These are phyloP conservation scores for Zymoseptoria tritici DNA, from an alignment of 2,329 filamentous ascomycete genomes.

Conservation along the genomic window DNA sequence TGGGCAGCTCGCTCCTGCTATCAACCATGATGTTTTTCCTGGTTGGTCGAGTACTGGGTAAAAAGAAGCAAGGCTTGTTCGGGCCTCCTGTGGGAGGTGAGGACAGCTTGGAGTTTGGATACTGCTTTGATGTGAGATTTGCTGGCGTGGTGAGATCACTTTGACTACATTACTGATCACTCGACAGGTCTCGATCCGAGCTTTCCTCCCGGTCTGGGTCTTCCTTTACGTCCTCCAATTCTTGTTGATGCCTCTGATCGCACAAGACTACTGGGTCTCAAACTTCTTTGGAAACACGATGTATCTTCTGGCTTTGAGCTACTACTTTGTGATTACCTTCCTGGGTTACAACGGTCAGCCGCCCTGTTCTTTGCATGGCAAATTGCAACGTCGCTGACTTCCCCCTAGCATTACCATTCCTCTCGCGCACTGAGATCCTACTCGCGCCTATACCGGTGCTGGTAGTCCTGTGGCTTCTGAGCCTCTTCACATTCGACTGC, in stretches of 20 bases:
- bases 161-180: constrained; percentile 1
- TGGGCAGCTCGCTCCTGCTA: constrained; percentile 51
- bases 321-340: constrained; percentile 63
- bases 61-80: constrained; percentile 52
- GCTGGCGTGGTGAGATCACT: background rate
- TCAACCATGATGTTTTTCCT: constrained; percentile 58
- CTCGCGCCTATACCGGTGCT: constrained; percentile 55
- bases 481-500: constrained; percentile 46
- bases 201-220: constrained; percentile 61
- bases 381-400: constrained; percentile 8
- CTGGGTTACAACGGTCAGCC: constrained; percentile 55
- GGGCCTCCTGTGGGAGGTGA: constrained; percentile 39
- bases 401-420: constrained; percentile 51
- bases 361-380: background rate
- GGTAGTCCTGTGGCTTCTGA: constrained; percentile 51
- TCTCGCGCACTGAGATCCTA: constrained; percentile 60
- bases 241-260: constrained; percentile 55
- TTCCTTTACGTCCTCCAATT: constrained; percentile 62
- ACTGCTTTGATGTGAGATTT: constrained; percentile 57
- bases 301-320: constrained; percentile 57
- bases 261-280: constrained; percentile 48
- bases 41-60: constrained; percentile 54
- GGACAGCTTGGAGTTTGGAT: constrained; percentile 61
- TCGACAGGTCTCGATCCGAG: constrained; percentile 52
- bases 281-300: constrained; percentile 58